Evolutionary conservation across 495 filamentous ascomycete genomes (phyloP).

Genomic region (Elaphomyces granulatus): DNA sequence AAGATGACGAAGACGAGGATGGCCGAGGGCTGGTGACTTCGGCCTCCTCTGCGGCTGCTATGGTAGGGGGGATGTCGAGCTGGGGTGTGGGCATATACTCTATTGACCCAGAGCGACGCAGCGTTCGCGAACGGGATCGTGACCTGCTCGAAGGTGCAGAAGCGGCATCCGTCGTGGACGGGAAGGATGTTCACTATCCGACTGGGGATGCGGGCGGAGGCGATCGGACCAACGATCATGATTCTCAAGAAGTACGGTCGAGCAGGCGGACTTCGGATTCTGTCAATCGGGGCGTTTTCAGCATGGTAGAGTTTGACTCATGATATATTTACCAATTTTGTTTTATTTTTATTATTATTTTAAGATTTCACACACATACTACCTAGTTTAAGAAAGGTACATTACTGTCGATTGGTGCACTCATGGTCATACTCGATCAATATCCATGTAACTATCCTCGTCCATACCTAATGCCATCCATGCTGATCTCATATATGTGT

Average conservation of each 20-base stretch:
- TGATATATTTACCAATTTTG: neutral
- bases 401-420: neutral
- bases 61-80: slow-evolving; percentile 30
- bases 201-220: neutral
- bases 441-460: too few species aligned
- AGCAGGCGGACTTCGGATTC: neutral
- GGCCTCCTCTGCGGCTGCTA: slow-evolving; percentile 11
- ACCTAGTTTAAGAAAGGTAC: neutral
- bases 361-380: too few species aligned
- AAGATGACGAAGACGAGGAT: slow-evolving; percentile 51
- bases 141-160: slow-evolving; percentile 72
- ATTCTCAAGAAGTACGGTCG: neutral
- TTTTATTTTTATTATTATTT: neutral
- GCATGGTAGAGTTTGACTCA: neutral
- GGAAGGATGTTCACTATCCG: slow-evolving; percentile 3
- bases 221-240: neutral
- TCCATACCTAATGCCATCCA: too few species aligned
- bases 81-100: slow-evolving; percentile 35
- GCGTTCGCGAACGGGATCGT: slow-evolving; percentile 55
- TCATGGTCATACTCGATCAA: neutral
- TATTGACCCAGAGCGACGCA: slow-evolving; percentile 43
- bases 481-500: too few species aligned
- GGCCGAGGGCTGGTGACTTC: slow-evolving; percentile 12
- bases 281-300: neutral
- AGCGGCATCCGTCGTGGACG: slow-evolving; percentile 14